Evolutionary conservation across 2,329 filamentous ascomycete species (phyloP), one percentile per base, ranked within the genome.

Genomic region (Pseudophaeomoniella oleicola): DNA sequence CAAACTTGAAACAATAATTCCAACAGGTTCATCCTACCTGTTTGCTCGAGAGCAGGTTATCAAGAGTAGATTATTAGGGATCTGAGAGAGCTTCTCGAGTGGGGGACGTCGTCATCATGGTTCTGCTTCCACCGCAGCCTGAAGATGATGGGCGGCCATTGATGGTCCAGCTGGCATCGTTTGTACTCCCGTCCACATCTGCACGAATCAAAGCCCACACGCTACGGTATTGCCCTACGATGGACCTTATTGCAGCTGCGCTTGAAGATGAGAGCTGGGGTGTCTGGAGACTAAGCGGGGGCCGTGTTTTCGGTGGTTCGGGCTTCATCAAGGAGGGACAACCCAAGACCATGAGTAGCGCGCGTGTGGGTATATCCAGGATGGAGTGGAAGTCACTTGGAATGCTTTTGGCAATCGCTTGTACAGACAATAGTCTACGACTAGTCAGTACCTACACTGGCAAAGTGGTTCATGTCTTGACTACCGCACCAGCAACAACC

Each of bases 331-430:
- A n/a, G 51, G 57, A 47, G 39, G 48, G 58, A 44, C 46, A 59
- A 71, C 44, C 67, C 57, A 42, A 46, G 45, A 45, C 50, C 44
- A 35, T 27, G 9, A 27, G n/a, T n/a, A 27, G 9, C 9, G 9
- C 22, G 22, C 22, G 22, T 27, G n/a, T 27, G 6, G 22, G 9
- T 27, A 27, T 27, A 9, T 9, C 22, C n/a, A 6, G n/a, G 16
- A 19, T 37, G n/a, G 22, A 10, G 35, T 16, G 17, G 6, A 13
- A 19, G 17, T 22, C 18, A 43, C 4, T 39, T 80, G 78, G 80
- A 5, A 79, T 83, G 43, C 75, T 84, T 30, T 69, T 94, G 37
- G 85, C 85, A 11, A 74, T 90, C 11, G 84, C 77, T 32, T 93
- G 84, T 76, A 84, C 73, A 46, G 84, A 93, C 61, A 81, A 82